Evolutionary conservation across 78 protist species (phyloP), one percentile per base, ranked within the genome.

Genomic region (Speleostelium caveatum): DNA sequence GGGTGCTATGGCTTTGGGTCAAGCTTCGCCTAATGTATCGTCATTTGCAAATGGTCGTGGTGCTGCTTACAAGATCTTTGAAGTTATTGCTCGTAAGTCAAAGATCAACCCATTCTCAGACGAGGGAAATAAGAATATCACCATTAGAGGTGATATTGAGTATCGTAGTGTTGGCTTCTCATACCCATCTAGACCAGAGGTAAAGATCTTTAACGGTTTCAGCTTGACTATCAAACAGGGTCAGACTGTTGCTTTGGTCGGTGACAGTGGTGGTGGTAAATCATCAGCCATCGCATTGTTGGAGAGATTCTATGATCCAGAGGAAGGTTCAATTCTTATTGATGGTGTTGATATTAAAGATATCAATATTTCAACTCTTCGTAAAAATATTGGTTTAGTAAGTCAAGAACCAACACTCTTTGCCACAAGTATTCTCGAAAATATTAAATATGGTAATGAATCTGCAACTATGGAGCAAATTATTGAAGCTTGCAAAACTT

Each of bases 391-490:
- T 55, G 97, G 87, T 60, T 28, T 94, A 14, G 98, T 96, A 10
- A 12, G 30, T 28, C 99, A 98, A 87, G 97, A 95, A 76, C 98
- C 98, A 17, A 56, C 58, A 26, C 74, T 98, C 7, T 98, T 99
- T 75, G 72, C 73, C 26, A 91, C 69, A 14, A 72, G 97, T 0
- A 93, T 99, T 33, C 76, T 71, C 2, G 96, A 96, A 56, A 99
- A 99, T 80, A 93, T 99, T 24, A 28, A 65, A 41, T 95, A 92
- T 51, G 99, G 98, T 36, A 62, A 68, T 62, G 87, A 83, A 10
- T 62, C 72, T 41, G 96, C 95, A 16, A 67, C 96, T 2, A 16
- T 58, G n/a, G 96, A 73, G 33, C 92, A 95, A 63, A 80, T 96
- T 32, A 92, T 68, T 53, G 95, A 87, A 26, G 97, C 97, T 73